A percentile compares a stretch with the other conserved stretches of the same genome.
These are phyloP conservation scores for Polyporus tsugae DNA, from an alignment of 1,284 basidiomycete species.

Conservation along the genomic window DNA sequence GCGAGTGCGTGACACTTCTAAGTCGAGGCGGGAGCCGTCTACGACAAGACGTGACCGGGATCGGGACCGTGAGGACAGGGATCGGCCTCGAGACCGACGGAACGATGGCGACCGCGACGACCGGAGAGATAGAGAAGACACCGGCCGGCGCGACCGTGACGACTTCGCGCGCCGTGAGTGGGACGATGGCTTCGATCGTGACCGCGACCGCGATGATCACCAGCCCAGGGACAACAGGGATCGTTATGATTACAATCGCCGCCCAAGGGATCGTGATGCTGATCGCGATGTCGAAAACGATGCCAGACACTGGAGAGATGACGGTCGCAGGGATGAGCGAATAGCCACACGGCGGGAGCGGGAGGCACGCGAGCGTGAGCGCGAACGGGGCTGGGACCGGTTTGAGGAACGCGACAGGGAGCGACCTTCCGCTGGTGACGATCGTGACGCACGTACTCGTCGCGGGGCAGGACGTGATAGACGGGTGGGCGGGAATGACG, in stretches of 20 bases:
- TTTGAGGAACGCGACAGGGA: slow-evolving; percentile 55
- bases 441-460: slow-evolving; percentile 69
- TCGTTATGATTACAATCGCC: slow-evolving; percentile 46
- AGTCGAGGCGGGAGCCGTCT: slow-evolving; percentile 64
- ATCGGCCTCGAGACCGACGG: slow-evolving; percentile 49
- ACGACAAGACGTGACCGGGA: slow-evolving; percentile 52
- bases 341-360: slow-evolving; percentile 65
- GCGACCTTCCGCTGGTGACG: slow-evolving; percentile 72
- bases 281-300: slow-evolving; percentile 67
- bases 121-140: slow-evolving; percentile 39
- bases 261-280: slow-evolving; percentile 39
- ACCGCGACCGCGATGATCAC: slow-evolving; percentile 46
- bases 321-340: slow-evolving; percentile 80
- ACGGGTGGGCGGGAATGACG: slow-evolving; percentile 57
- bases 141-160: slow-evolving; percentile 45
- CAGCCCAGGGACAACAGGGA: slow-evolving; percentile 48
- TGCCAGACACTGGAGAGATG: slow-evolving; percentile 76
- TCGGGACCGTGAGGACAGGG: slow-evolving; percentile 50
- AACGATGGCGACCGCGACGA: slow-evolving; percentile 43
- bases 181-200: slow-evolving; percentile 40
- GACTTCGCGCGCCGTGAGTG: slow-evolving; percentile 39
- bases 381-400: slow-evolving; percentile 45
- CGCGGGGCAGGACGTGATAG: slow-evolving; percentile 66
- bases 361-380: slow-evolving; percentile 52
- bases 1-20: slow-evolving; percentile 65